Base-by-base conservation (phyloP, 805 yeast species). In the Candida orba region DNA sequence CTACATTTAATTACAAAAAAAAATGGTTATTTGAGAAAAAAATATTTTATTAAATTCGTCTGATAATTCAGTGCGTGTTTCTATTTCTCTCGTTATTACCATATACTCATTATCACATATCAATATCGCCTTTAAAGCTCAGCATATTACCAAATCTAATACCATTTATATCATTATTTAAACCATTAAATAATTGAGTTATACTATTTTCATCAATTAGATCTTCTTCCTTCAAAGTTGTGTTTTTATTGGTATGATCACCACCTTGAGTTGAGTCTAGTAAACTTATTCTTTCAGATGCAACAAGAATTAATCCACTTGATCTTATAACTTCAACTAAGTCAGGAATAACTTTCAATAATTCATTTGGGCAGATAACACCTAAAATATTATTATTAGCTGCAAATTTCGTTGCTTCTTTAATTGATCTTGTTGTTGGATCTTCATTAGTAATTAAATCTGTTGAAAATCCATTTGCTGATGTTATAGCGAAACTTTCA, bases 321-420 rank as follows among this genome's bases (percentile, higher is more conserved):
- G 84, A 79, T 46, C 95, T 71, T 14, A 91, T 82, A 25, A 84
- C 73, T 32, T 83, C 84, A 7, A 84, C 75, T 34, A 90, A 64
- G 41, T 82, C 80, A 0, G 95, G 95, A 36, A 88, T 89, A 25
- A 89, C 66, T 33, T 73, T 67, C 44, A 91, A 66, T 43, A 93
- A 58, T 44, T 81, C 81, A 24, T 78, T 73, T 0, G 95, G 88
- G 20, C 87, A 76, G 22, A 88, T 79, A 10, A 93, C 61, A 15
- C 99, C 99, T 50, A 93, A 70, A 42, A 93, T 68, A 57, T 93
- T 93, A 58, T 93, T 93, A 45, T 75, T 72, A 4, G 81, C 73
- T 0, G 96, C 90, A 59, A 87, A 89, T 41, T 73, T 73, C 1
- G 89, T 78, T 2, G 95, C 95, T 51, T 87, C 88, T 54, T 85